Evolutionary conservation across 2,329 filamentous ascomycete genomes (phyloP).

Genomic region (Diaporthe batatas): DNA sequence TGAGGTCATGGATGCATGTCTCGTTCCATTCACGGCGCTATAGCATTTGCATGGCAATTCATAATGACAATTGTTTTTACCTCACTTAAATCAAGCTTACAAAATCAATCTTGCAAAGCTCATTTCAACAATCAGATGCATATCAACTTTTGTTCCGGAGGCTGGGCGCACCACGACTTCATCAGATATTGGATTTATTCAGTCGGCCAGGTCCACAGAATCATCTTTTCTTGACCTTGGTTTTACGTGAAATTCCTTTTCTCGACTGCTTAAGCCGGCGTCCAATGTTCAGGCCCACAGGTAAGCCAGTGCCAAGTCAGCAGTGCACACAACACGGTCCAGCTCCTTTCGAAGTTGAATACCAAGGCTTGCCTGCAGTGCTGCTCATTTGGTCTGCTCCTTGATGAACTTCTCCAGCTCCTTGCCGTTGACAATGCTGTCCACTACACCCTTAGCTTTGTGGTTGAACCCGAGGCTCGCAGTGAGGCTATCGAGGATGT

Average conservation of each 20-base stretch:
- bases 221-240: not conserved
- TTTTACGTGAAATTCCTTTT: not conserved
- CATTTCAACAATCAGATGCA: no score
- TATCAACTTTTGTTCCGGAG: no score
- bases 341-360: not conserved
- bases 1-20: not conserved
- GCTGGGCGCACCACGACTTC: no score
- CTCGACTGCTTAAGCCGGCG: not conserved
- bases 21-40: no score
- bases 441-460: constrained; percentile 41
- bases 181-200: no score
- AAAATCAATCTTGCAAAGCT: no score
- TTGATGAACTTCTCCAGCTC: constrained; percentile 41
- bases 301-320: not conserved
- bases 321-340: not conserved
- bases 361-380: not conserved
- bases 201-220: no score
- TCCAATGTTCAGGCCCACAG: not conserved
- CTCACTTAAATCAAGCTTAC: no score
- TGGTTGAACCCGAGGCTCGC: constrained; percentile 41
- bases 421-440: constrained; percentile 41
- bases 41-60: no score
- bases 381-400: constrained; percentile 30
- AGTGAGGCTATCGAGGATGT: constrained; percentile 5
- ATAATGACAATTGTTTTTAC: no score